Conservation (phyloP, 2,329 filamentous ascomycete genomes). For the Coniochaeta pulveracea region DNA sequence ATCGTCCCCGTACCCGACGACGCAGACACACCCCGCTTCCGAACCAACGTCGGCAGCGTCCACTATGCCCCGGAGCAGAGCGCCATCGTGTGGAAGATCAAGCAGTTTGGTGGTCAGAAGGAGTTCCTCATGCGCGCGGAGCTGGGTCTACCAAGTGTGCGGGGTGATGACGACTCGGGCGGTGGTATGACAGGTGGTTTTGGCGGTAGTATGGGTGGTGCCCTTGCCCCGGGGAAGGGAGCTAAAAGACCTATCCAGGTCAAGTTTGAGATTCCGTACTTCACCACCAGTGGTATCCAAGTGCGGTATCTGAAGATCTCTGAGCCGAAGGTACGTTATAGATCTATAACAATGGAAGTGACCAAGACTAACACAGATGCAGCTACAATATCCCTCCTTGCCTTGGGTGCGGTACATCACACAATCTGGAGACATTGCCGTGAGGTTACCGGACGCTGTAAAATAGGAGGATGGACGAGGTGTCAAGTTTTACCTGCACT, state of each 20-base stretch:
- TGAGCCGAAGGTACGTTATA: constrained; percentile 79
- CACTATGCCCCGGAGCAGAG: constrained; percentile 97
- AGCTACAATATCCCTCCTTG: constrained; percentile 96
- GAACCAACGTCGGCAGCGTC: constrained; percentile 92
- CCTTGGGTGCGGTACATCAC: constrained; percentile 99
- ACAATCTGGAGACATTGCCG: constrained; percentile 92
- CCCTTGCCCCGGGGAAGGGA: constrained; percentile 66
- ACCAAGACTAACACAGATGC: constrained; percentile 5
- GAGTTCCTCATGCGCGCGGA: constrained; percentile 98
- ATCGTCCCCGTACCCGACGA: constrained; percentile 95
- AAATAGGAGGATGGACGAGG: constrained; percentile 24
- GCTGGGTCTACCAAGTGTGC: constrained; percentile 83
- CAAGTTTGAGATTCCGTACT: constrained; percentile 99
- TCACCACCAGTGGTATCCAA: constrained; percentile 98
- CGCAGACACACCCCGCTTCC: constrained; percentile 88
- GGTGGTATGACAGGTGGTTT: constrained; percentile 97
- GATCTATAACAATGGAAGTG: not conserved
- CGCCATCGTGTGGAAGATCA: constrained; percentile 99
- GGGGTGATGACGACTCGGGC: constrained; percentile 89
- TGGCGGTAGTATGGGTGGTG: constrained; percentile 90
- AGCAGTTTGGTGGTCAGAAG: constrained; percentile 97
- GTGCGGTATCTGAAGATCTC: constrained; percentile 98
- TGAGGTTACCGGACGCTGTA: constrained; percentile 83
- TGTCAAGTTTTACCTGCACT: not conserved
- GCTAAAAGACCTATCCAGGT: constrained; percentile 93